These are phyloP conservation scores for Cyamopsis tetragonoloba DNA, from an alignment of 306 rosid species.

Conservation along the genomic window DNA sequence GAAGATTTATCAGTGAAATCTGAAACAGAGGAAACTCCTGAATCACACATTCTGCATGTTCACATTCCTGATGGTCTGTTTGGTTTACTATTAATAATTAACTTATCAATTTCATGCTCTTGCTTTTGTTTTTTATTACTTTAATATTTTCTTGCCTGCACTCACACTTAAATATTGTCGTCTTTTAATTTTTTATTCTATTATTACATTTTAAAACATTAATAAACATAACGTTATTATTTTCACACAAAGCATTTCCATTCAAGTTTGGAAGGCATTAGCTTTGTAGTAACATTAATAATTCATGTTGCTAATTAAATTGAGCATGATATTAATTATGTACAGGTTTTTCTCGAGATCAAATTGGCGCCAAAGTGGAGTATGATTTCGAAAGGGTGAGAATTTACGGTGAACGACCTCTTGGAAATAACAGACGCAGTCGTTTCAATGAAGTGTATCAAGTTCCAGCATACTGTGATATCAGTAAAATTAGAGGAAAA, in stretches of 20 bases:
- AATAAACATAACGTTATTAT: background rate
- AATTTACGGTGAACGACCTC: slow-evolving; percentile 35
- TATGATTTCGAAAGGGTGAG: slow-evolving; percentile 20
- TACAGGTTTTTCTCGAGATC: slow-evolving; percentile 24
- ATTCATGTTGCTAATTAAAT: too few species aligned
- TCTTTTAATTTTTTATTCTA: too few species aligned
- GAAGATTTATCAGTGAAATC: slow-evolving; percentile 18
- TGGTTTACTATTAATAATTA: background rate
- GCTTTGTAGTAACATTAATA: background rate
- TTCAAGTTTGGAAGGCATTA: too few species aligned
- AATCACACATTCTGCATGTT: slow-evolving; percentile 22
- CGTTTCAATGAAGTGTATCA: slow-evolving; percentile 26
- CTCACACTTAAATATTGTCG: too few species aligned
- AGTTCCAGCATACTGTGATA: slow-evolving; percentile 32
- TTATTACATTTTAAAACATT: background rate
- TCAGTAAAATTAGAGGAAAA: slow-evolving; percentile 6
- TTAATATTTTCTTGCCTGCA: too few species aligned
- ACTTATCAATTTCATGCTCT: background rate
- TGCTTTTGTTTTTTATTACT: background rate
- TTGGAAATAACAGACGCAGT: background rate
- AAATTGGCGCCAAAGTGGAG: slow-evolving; percentile 32
- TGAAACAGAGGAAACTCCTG: slow-evolving; percentile 15
- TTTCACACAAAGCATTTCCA: background rate
- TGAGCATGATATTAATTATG: too few species aligned
- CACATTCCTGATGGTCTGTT: slow-evolving; percentile 34